Conservation (phyloP, 2,329 filamentous ascomycete genomes). For the Colletotrichum lindemuthianum region DNA sequence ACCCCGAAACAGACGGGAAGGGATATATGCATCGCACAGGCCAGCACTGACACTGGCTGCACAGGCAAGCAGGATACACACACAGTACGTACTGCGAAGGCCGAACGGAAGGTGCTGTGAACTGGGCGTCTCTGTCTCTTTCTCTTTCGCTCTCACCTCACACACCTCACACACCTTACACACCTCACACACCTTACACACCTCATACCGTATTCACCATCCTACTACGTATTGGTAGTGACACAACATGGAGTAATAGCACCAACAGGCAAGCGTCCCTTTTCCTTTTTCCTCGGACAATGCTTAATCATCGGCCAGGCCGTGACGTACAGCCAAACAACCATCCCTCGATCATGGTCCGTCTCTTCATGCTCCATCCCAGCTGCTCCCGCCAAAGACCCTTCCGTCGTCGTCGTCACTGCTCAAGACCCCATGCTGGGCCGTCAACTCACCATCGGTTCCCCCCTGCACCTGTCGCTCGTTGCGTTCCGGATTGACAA, state of each 20-base stretch:
- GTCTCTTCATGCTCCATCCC: conserved; percentile 7
- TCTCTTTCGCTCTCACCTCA: conserved; percentile 1
- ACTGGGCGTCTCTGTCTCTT: too few species aligned
- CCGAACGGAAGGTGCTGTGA: too few species aligned
- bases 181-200: conserved; percentile 5
- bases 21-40: conserved; percentile 16
- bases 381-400: conserved; percentile 2
- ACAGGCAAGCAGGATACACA: not conserved
- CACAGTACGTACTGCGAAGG: too few species aligned
- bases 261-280: not conserved
- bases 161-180: conserved; percentile 6
- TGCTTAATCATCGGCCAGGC: not conserved
- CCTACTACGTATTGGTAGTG: not conserved
- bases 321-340: conserved; percentile 10
- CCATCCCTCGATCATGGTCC: conserved; percentile 1
- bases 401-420: not conserved
- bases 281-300: not conserved
- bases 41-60: conserved; percentile 3
- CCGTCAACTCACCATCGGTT: conserved; percentile 20
- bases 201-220: too few species aligned
- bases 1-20: conserved; percentile 34
- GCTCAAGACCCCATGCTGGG: not conserved
- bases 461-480: conserved; percentile 32
- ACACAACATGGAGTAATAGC: too few species aligned
- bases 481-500: conserved; percentile 32